A percentile compares a stretch with the other conserved stretches of the same genome.
Evolutionary conservation across 1,284 basidiomycete genomes (phyloP).

Genomic region (Apiotrichum siamense): DNA sequence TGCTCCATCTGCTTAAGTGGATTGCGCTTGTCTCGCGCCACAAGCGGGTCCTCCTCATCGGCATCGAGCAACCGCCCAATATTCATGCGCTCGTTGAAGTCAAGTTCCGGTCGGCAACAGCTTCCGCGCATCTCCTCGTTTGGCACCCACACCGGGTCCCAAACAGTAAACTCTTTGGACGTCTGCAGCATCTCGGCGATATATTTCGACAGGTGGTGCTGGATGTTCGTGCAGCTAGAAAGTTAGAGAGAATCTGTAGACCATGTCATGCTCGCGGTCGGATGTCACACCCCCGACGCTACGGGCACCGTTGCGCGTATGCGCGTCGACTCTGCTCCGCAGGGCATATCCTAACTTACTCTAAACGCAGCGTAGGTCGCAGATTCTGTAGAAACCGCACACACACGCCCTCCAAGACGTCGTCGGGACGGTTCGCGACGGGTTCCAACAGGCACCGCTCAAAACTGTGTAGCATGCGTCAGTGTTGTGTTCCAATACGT

Average conservation of each 20-base stretch:
- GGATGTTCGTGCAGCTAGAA: conserved; percentile 37
- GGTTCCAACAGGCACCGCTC: conserved; percentile 35
- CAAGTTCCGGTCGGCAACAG: conserved; percentile 33
- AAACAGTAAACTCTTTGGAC: conserved; percentile 40
- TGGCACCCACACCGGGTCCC: conserved; percentile 40
- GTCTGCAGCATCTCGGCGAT: conserved; percentile 31
- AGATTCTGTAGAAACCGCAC: conserved; percentile 40
- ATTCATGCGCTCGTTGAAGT: conserved; percentile 18
- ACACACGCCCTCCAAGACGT: conserved; percentile 39
- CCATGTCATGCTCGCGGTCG: no score
- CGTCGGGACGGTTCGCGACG: conserved; percentile 41
- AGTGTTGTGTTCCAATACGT: neutral
- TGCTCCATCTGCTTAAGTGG: conserved; percentile 31
- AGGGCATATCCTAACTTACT: conserved; percentile 22
- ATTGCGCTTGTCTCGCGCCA: conserved; percentile 23
- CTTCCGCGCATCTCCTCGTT: conserved; percentile 35
- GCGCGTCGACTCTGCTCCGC: no score
- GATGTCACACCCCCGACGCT: conserved; percentile 3
- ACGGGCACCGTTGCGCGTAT: neutral
- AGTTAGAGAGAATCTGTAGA: neutral
- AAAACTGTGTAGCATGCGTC: conserved; percentile 21
- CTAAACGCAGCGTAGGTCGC: conserved; percentile 27
- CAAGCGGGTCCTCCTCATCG: conserved; percentile 21
- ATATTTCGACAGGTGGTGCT: conserved; percentile 34
- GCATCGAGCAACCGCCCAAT: conserved; percentile 31